phyloP scores from a whole-genome alignment of 345 rosid species.

The Linum usitatissimum region DNA sequence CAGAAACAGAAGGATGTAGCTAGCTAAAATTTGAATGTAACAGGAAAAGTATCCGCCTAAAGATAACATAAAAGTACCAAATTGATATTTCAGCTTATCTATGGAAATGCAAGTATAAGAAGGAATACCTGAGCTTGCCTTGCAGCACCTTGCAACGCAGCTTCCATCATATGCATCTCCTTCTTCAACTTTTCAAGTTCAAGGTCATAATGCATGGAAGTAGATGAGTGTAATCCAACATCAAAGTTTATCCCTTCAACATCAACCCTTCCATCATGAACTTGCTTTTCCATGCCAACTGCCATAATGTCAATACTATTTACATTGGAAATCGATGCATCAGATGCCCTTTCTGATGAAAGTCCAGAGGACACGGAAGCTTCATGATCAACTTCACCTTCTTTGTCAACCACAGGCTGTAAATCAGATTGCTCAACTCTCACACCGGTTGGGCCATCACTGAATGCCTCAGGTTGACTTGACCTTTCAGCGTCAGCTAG shows the following conservation, averaged over 20 bases:
- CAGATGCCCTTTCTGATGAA: constrained; percentile 37
- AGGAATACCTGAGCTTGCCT: constrained; percentile 93
- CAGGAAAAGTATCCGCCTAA: not conserved
- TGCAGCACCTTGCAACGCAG: constrained; percentile 97
- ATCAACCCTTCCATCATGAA: constrained; percentile 28
- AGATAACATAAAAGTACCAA: not conserved
- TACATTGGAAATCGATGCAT: constrained; percentile 30
- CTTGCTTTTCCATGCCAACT: constrained; percentile 30
- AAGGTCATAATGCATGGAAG: constrained; percentile 27
- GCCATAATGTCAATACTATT: constrained; percentile 10
- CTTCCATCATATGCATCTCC: constrained; percentile 93
- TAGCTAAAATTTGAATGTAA: not conserved
- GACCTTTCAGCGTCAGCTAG: constrained; percentile 21
- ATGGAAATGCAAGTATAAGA: not conserved
- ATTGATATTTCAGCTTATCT: not conserved
- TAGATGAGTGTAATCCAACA: constrained; percentile 34
- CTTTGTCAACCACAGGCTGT: constrained; percentile 20
- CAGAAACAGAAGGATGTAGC: not conserved
- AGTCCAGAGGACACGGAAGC: constrained; percentile 24
- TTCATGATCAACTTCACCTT: constrained; percentile 26
- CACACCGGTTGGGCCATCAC: constrained; percentile 13
- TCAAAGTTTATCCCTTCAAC: constrained; percentile 31
- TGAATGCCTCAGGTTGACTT: constrained; percentile 3
- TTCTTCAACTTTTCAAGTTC: constrained; percentile 73
- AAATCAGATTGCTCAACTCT: constrained; percentile 25